A percentile compares a stretch with the other conserved stretches of the same genome.
Evolutionary conservation across 140 eudicot genomes (phyloP).

Genomic region (Anethum foeniculum): DNA sequence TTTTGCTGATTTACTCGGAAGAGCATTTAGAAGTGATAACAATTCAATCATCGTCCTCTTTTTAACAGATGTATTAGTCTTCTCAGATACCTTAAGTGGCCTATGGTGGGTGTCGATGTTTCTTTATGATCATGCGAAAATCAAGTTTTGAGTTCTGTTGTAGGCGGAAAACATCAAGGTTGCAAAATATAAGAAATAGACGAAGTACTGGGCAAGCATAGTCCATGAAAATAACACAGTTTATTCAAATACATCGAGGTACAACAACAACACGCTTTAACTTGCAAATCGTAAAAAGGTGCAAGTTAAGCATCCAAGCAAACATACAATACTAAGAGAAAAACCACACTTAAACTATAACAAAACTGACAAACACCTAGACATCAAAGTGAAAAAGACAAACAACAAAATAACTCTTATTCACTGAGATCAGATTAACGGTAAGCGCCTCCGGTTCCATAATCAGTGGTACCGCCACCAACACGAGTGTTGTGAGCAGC

Average conservation of each 20-base stretch:
- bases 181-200: no score
- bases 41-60: no score
- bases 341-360: not conserved
- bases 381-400: not conserved
- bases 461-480: not conserved
- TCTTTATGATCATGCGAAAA: no score
- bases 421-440: conserved; percentile 12
- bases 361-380: not conserved
- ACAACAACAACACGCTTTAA: not conserved
- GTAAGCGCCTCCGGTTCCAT: conserved; percentile 25
- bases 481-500: not conserved
- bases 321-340: not conserved
- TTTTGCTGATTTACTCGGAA: no score
- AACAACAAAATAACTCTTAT: not conserved
- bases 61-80: no score
- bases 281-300: not conserved
- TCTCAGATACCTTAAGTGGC: no score
- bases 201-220: no score
- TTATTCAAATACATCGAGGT: not conserved
- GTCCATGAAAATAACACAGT: not conserved
- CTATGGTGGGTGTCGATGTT: no score
- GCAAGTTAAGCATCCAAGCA: not conserved
- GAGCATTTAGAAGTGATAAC: no score
- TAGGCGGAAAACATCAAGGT: no score
- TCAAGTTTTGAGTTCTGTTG: no score